Evolutionary conservation across 495 filamentous ascomycete genomes (phyloP), one percentile per base, ranked within the genome.

Genomic region (Lasiosphaeria ovina): DNA sequence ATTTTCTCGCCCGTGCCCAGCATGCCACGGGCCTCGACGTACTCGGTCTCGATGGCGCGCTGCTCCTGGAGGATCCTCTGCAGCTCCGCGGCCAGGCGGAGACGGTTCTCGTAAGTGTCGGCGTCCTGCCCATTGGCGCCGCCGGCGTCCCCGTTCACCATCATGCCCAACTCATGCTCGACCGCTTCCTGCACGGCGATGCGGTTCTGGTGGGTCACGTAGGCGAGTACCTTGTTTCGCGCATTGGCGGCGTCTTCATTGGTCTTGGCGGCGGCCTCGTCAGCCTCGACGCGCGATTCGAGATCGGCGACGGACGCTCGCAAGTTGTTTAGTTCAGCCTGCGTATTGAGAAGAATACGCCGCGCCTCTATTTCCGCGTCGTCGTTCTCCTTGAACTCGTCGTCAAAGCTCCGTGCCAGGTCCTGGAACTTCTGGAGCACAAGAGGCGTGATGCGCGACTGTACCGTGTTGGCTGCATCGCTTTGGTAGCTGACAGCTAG

Each of bases 381-480:
- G 38, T 87, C 80, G 64, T 82, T 84, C 61, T 87, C 83, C 17
- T 76, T 76, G 58, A 85, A 76, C 66, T 87, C 84, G 24, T 76
- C 76, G 36, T 89, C 86, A 62, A 84, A 85, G 35, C 79, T 81
- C 16, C 66, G 62, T 3, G 85, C 85, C 4, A 89, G 73, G 47
- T 79, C 76, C 55, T 82, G 75, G 63, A 83, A 80, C 59, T 87
- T 87, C 53, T 83, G 76, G 3, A 83, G 48, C 3, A 89, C 66
- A 4, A 81, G 71, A 3, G 84, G 83, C 1, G 81, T 79, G 62
- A 88, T 80, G 47, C 80, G 80, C 14, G 72, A 73, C 57, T 82
- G 79, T 33, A 89, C 76, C 11, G 83, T 81, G 61, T 79, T 80
- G 52, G 86, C 85, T 1, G 85, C 84, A 51, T 86, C 82, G 52